Evolutionary conservation across 1,284 basidiomycete genomes (phyloP).

Genomic region (Coniferiporia weirii): DNA sequence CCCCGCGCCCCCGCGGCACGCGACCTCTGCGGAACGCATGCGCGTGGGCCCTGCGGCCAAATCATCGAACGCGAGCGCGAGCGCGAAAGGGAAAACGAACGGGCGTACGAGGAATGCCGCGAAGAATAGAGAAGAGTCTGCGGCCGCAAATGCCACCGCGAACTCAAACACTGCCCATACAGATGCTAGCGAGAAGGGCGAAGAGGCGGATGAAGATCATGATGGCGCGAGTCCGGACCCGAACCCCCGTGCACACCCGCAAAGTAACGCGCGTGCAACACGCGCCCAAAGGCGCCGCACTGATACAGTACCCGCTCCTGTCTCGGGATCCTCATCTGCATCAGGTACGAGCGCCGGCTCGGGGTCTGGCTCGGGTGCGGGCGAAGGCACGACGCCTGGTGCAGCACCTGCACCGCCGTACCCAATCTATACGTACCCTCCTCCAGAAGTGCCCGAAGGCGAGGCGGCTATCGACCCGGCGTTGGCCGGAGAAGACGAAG

Average conservation of each 20-base stretch:
- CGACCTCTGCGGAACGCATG: neutral
- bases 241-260: neutral
- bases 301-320: neutral
- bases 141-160: neutral
- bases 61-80: neutral
- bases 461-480: neutral
- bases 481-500: neutral
- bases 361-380: neutral
- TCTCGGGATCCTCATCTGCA: neutral
- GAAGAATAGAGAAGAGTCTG: neutral
- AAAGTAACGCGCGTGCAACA: neutral
- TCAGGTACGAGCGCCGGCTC: neutral
- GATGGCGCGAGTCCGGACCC: neutral
- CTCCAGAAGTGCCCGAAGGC: neutral
- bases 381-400: neutral
- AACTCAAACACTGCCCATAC: neutral
- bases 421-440: constrained; percentile 1
- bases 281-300: neutral
- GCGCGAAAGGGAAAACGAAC: neutral
- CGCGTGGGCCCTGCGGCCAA: neutral
- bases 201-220: neutral
- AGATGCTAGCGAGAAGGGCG: neutral
- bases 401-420: constrained; percentile 3
- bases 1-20: neutral
- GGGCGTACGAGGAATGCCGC: neutral